A percentile compares a stretch with the other conserved stretches of the same genome.
phyloP scores from a whole-genome alignment of 2,329 filamentous ascomycete species.

The Chrysosphaeria jannelii region DNA sequence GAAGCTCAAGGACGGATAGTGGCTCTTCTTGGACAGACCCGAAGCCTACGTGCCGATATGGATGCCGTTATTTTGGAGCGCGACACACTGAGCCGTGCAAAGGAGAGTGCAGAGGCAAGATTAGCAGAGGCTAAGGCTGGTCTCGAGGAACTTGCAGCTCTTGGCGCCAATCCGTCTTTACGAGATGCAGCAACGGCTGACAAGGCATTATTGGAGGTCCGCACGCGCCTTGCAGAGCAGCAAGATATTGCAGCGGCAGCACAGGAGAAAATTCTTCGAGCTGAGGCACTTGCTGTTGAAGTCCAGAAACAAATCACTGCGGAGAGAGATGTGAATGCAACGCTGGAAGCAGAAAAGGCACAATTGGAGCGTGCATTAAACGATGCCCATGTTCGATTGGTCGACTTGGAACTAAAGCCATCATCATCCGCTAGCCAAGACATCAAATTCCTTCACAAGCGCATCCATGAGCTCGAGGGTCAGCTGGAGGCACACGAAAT shows the following conservation, averaged over 20 bases:
- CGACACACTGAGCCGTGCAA: slow-evolving; percentile 62
- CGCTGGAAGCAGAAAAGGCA: slow-evolving; percentile 72
- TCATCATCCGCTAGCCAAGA: slow-evolving; percentile 87
- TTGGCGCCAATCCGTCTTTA: slow-evolving; percentile 61
- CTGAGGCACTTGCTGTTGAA: slow-evolving; percentile 63
- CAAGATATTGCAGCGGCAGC: slow-evolving; percentile 79
- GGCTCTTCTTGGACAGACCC: slow-evolving; percentile 65
- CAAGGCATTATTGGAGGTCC: slow-evolving; percentile 49
- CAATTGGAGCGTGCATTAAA: slow-evolving; percentile 68
- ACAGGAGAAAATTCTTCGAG: slow-evolving; percentile 87
- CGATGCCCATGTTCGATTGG: slow-evolving; percentile 64
- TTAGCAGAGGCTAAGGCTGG: slow-evolving; percentile 67
- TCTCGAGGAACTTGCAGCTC: slow-evolving; percentile 61
- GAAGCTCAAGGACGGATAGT: slow-evolving; percentile 88
- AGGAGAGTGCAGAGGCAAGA: slow-evolving; percentile 61
- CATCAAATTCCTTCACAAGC: slow-evolving; percentile 76
- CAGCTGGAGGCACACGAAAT: slow-evolving; percentile 62
- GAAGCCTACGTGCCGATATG: slow-evolving; percentile 50
- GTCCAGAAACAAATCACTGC: slow-evolving; percentile 75
- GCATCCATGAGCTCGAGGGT: slow-evolving; percentile 75
- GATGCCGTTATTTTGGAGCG: slow-evolving; percentile 70
- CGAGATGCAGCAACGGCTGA: slow-evolving; percentile 74
- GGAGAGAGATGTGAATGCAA: slow-evolving; percentile 55
- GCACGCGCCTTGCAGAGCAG: slow-evolving; percentile 65
- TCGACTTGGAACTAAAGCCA: slow-evolving; percentile 90